Base-by-base conservation (phyloP, 1,139 yeast species). In the Saccharomyces hybrid region DNA sequence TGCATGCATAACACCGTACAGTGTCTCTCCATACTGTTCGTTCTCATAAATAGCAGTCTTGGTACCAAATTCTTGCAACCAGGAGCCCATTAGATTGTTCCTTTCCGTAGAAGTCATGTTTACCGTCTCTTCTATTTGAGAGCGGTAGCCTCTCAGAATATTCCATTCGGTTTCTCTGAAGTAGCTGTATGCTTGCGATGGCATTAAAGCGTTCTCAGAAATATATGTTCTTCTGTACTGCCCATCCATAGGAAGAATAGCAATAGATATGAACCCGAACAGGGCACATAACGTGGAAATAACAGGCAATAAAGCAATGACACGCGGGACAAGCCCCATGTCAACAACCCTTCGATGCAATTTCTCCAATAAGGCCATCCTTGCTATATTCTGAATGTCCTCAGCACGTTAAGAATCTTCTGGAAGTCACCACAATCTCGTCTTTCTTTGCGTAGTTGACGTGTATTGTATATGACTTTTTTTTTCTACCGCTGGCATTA, bases 91-190 rank as follows among this genome's bases (percentile, higher is more conserved):
- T 32, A 73, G 63, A 3, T 67, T 66, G 61, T 83, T 81, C 57
- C 82, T 72, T 27, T 65, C 61, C n/a, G 69, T 73, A 2, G 68
- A 62, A 13, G 70, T 59, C 9, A 55, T 51, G 9, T 65, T 59
- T 20, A 66, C 66, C 50, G 74, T 60, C 57, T 62, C 56, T 66
- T 76, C 71, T 66, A 78, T 64, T 71, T 73, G 63, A 57, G 67
- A 52, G 57, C 96, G 77, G 66, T 85, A 90, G 0, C 97, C 99
- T 56, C 98, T 75, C 27, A 90, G 82, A 54, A 88, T 76, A 65
- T 91, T 89, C 97, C 98, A 93, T 65, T 93, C 99, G 51, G 93
- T 83, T 63, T 91, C 98, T 56, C 98, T 77, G 69, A 89, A 95
- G 67, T 89, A 90, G 16, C 96, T 85, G 62, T 85, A 85, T 2